Conservation (phyloP, 176 grass and related monocot genomes). For the Alloteropsis semialata region DNA sequence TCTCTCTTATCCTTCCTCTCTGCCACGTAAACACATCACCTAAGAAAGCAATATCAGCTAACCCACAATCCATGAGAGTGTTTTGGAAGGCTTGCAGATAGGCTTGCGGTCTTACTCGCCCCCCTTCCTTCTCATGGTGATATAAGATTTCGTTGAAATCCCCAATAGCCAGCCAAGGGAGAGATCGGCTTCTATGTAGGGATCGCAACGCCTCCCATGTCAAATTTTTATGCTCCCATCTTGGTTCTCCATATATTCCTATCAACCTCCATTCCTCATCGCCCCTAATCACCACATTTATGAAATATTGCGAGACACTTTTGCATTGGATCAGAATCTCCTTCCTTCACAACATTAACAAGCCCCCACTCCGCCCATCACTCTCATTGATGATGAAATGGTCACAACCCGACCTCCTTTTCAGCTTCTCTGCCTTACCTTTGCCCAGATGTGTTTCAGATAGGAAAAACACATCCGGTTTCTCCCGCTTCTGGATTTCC, state of each 20-base stretch:
- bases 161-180: no score
- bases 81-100: not conserved
- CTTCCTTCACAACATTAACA: not conserved
- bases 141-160: not conserved
- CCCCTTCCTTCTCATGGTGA: not conserved
- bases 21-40: not conserved
- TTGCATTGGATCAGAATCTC: accelerated
- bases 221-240: not conserved
- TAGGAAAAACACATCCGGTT: no score
- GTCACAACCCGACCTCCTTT: not conserved
- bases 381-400: not conserved
- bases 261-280: not conserved
- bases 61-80: not conserved
- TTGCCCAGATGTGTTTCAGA: no score
- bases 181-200: accelerated
- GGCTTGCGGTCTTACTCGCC: not conserved
- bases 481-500: no score
- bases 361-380: not conserved
- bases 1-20: not conserved
- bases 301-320: not conserved
- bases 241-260: not conserved
- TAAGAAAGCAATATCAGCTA: not conserved
- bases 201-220: not conserved
- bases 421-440: not conserved
- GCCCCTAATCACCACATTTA: not conserved